Percentiles rank a stretch among this genome's conserved stretches.
Evolutionary conservation across 345 rosid species (phyloP).

Genomic region (Reutealis trisperma): DNA sequence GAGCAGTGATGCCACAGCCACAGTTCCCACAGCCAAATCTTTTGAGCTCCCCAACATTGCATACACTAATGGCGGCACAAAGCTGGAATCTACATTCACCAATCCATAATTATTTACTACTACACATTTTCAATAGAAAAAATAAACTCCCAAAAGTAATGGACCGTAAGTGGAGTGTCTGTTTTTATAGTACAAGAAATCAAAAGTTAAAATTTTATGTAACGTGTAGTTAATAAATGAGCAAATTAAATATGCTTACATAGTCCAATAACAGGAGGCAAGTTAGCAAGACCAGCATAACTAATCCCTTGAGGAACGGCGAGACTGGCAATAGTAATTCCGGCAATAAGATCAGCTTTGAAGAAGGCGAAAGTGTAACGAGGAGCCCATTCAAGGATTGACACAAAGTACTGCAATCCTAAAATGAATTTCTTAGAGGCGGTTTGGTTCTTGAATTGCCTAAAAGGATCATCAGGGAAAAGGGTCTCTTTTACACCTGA

Average conservation of each 20-base stretch:
- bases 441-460: conserved; percentile 44
- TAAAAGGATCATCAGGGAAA: conserved; percentile 55
- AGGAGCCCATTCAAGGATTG: conserved; percentile 50
- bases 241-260: conserved; percentile 29
- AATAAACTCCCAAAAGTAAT: neutral
- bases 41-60: conserved; percentile 57
- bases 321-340: conserved; percentile 59
- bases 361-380: conserved; percentile 37
- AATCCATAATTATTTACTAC: neutral
- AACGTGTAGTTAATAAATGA: no score
- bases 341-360: conserved; percentile 45
- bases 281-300: conserved; percentile 48
- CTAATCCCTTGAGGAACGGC: conserved; percentile 64
- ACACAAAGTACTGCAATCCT: conserved; percentile 46
- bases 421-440: conserved; percentile 31
- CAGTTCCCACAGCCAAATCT: conserved; percentile 53
- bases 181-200: no score
- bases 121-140: neutral
- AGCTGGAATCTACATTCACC: conserved; percentile 42
- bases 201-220: no score
- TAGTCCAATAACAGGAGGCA: conserved; percentile 49
- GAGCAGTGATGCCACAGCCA: conserved; percentile 47
- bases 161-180: no score
- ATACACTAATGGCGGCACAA: conserved; percentile 58
- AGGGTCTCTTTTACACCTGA: conserved; percentile 44